Evolutionary conservation across 805 yeast genomes (phyloP).

Genomic region (Saccharomycopsis sp.): DNA sequence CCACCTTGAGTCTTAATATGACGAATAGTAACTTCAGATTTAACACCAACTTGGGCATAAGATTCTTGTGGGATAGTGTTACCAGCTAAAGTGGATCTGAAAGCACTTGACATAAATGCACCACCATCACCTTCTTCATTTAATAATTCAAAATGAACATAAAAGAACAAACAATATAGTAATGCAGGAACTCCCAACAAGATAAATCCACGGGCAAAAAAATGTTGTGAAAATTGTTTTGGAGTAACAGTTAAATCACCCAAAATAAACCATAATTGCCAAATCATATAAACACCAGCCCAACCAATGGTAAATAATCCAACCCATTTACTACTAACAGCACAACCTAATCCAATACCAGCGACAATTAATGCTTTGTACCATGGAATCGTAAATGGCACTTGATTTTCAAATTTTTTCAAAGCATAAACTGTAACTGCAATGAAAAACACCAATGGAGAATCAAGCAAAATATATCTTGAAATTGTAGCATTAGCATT

Average conservation of each 20-base stretch:
- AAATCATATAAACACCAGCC: slow-evolving; percentile 57
- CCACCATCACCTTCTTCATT: slow-evolving; percentile 62
- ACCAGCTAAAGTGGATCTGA: slow-evolving; percentile 56
- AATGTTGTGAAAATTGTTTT: slow-evolving; percentile 38
- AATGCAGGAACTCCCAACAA: slow-evolving; percentile 53
- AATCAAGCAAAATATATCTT: slow-evolving; percentile 66
- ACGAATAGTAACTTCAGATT: slow-evolving; percentile 58
- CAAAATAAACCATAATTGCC: slow-evolving; percentile 61
- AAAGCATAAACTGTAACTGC: slow-evolving; percentile 61
- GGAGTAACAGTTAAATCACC: slow-evolving; percentile 59
- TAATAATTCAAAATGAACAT: slow-evolving; percentile 55
- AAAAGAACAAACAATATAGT: slow-evolving; percentile 52
- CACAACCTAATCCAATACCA: slow-evolving; percentile 65
- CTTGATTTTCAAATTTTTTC: slow-evolving; percentile 58
- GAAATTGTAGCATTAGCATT: slow-evolving; percentile 62
- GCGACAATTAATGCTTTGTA: slow-evolving; percentile 54
- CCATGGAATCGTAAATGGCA: slow-evolving; percentile 55
- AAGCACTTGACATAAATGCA: slow-evolving; percentile 65
- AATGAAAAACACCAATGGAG: slow-evolving; percentile 71
- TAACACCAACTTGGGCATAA: slow-evolving; percentile 63
- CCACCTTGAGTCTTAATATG: slow-evolving; percentile 72
- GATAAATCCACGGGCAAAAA: slow-evolving; percentile 42
- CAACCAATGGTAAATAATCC: slow-evolving; percentile 68
- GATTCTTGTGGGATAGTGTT: slow-evolving; percentile 54
- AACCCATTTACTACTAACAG: slow-evolving; percentile 76